phyloP scores from a whole-genome alignment of 352 stramenopile genomes.

The Phytophthora sp. region DNA sequence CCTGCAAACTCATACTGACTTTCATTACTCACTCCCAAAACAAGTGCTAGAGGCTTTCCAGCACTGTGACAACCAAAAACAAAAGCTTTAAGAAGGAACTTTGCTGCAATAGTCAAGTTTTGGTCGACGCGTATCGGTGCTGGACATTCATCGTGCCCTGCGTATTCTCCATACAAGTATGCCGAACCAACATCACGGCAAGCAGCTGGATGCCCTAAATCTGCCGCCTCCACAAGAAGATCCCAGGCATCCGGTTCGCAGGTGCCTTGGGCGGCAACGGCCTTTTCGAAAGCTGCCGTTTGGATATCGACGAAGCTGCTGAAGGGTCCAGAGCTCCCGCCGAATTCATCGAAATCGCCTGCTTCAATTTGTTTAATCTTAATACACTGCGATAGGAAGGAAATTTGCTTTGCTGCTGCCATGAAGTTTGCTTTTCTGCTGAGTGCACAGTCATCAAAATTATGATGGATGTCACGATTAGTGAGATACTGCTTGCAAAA shows the following conservation, averaged over 20 bases:
- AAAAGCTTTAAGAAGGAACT: constrained; percentile 31
- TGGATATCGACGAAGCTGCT: constrained; percentile 14
- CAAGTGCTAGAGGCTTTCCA: constrained; percentile 36
- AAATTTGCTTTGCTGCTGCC: constrained; percentile 37
- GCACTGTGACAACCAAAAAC: constrained; percentile 14
- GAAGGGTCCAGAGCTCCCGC: not conserved
- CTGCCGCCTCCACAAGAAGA: constrained; percentile 38
- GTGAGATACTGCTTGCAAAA: constrained; percentile 33
- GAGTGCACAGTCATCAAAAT: constrained; percentile 11
- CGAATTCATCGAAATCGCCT: not conserved
- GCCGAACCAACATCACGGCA: constrained; percentile 37
- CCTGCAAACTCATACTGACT: not conserved
- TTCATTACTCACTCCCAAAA: constrained; percentile 5
- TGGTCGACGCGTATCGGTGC: constrained; percentile 2
- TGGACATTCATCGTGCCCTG: constrained; percentile 19
- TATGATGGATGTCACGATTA: constrained; percentile 33
- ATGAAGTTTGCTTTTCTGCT: not conserved
- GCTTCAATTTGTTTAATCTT: not conserved
- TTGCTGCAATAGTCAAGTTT: constrained; percentile 25
- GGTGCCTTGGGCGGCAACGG: not conserved
- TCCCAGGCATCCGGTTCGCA: constrained; percentile 40
- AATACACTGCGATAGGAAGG: constrained; percentile 44
- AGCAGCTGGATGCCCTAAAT: constrained; percentile 35
- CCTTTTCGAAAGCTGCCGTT: constrained; percentile 12
- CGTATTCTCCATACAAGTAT: constrained; percentile 43